phyloP scores from a whole-genome alignment of 495 filamentous ascomycete genomes.

The Elaphomyces granulatus region DNA sequence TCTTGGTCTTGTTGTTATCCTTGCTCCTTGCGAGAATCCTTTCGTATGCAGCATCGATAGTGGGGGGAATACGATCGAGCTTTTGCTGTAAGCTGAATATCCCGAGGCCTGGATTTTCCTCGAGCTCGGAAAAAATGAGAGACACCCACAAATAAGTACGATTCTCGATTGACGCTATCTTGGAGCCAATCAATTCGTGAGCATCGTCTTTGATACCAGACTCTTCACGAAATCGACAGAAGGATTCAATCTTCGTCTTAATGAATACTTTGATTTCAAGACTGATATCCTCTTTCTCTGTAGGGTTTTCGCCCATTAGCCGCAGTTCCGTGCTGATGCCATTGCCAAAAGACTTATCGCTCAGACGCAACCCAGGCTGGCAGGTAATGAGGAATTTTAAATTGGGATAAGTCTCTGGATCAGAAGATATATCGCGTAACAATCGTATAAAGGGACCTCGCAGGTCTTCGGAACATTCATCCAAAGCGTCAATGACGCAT shows the following conservation, averaged over 20 bases:
- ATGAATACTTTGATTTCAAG: conserved; percentile 32
- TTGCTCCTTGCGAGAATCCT: conserved; percentile 19
- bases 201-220: conserved; percentile 10
- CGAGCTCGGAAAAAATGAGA: conserved; percentile 21
- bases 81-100: conserved; percentile 14
- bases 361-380: conserved; percentile 24
- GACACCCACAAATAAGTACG: conserved; percentile 36
- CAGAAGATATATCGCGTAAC: conserved; percentile 1
- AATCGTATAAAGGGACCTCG: conserved; percentile 10
- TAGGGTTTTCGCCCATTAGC: conserved; percentile 11
- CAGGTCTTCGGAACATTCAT: conserved; percentile 17
- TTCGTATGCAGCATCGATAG: conserved; percentile 28
- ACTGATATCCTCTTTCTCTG: conserved; percentile 22
- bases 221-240: conserved; percentile 11
- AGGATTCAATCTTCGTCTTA: conserved; percentile 12
- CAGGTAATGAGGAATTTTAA: conserved; percentile 38
- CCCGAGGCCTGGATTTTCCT: conserved; percentile 7
- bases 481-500: conserved; percentile 36
- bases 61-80: too few relatives aligned
- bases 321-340: conserved; percentile 23
- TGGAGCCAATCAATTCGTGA: conserved; percentile 8
- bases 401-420: conserved; percentile 2
- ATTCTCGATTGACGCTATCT: conserved; percentile 15
- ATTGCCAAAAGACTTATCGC: background rate
- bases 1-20: conserved; percentile 12